Evolutionary conservation across 164 flowering plant genomes (phyloP).

Genomic region (Vitis rupestris): DNA sequence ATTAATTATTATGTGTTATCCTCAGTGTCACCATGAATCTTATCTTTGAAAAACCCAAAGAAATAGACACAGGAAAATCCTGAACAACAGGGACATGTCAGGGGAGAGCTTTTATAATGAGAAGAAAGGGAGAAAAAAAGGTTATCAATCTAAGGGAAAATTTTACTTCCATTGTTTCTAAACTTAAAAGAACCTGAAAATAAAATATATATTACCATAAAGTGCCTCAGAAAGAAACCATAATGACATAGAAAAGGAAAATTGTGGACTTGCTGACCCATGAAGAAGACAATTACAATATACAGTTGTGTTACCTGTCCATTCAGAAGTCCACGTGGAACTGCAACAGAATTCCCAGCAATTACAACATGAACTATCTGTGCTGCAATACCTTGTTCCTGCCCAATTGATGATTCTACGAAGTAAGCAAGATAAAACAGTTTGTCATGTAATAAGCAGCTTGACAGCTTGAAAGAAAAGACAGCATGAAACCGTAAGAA

Average conservation of each 20-base stretch:
- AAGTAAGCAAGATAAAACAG: background rate
- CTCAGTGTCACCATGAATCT: too few species aligned
- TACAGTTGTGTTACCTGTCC: slow-evolving; percentile 58
- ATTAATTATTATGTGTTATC: background rate
- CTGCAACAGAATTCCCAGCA: slow-evolving; percentile 89
- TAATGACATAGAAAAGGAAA: background rate
- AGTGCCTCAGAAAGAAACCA: background rate
- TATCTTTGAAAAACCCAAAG: too few species aligned
- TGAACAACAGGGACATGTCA: background rate
- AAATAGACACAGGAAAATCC: too few species aligned
- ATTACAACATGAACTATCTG: slow-evolving; percentile 82
- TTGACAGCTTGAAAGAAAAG: slow-evolving; percentile 2
- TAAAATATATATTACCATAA: background rate
- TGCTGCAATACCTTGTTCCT: slow-evolving; percentile 87
- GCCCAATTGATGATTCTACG: slow-evolving; percentile 14
- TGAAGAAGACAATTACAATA: background rate
- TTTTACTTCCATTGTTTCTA: background rate
- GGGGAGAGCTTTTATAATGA: background rate
- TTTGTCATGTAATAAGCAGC: background rate
- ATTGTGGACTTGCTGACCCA: background rate
- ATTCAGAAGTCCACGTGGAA: slow-evolving; percentile 59
- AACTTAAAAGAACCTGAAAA: background rate
- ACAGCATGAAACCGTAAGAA: slow-evolving; percentile 18
- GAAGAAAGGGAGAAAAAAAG: background rate
- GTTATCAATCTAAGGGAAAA: background rate